Base-by-base conservation (phyloP, 1,284 basidiomycete species). In the Sanghuangporus sanghuang region DNA sequence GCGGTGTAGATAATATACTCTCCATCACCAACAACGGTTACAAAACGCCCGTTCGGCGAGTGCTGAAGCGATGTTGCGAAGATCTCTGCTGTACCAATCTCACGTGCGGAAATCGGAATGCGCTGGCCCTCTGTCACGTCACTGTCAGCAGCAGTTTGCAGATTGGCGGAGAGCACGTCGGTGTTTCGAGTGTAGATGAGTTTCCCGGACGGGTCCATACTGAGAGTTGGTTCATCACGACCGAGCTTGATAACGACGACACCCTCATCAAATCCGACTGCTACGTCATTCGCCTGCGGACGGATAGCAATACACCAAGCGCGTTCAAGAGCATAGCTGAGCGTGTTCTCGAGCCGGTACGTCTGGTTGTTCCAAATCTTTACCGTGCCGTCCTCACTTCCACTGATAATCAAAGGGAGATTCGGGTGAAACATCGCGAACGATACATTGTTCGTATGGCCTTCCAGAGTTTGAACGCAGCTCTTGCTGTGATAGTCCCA, bases 401-500 rank as follows among this genome's bases (percentile, higher is more conserved):
- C 97, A 61, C 92, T 96, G 72, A 99, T 84, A 73, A 99, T 95
- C 72, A 99, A 86, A 2, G 97, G 97, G 9, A 99, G 80, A 59
- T 93, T 95, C 14, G 95, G 95, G 74, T 99, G 96, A 82, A 98
- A 99, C 68, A 96, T 87, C 59, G 95, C 96, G 71, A 98, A 99
- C 0, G 94, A 96, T 49, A 99, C 96, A 74, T 98, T 99, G 75
- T 97, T 97, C 6, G 94, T 95, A 76, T 99, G 97, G n/a, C 95
- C 94, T 72, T 98, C 95, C 78, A 99, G 90, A 0, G 95, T 98
- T 74, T 98, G 96, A 6, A 99, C 94, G 73, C 96, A 98, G 64
- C 93, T 95, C 78, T 99, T 99, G 80, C 91, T 92, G 68, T 96
- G 90, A 77, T 99, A 98, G 80, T 99, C 97, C 97, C 96, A 99